Evolutionary conservation across 371 early-diverging fungal species (phyloP), one percentile per base, ranked within the genome.

Genomic region (Actinomucor elegans): DNA sequence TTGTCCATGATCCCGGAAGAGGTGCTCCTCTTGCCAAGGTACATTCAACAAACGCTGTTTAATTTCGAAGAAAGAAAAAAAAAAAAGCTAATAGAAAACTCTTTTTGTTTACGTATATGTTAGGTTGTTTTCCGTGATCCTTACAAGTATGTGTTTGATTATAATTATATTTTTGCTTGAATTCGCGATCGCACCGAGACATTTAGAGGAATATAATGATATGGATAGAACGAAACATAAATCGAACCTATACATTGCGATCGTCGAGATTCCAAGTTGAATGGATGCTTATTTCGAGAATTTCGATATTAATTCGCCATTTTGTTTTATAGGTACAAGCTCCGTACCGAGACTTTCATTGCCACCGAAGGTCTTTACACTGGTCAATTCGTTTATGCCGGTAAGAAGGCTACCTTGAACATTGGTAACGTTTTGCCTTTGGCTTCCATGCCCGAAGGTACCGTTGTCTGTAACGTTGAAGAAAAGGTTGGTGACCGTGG

Each of bases 301-400:
- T 58, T 92, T 98, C 87, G 88, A 98, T 61, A 99, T 99, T 67
- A 89, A 18, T 14, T n/a, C n/a, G 26, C n/a, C 96, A 21, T 99
- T 99, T 66, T 52, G 99, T 99, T 27, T 26, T 82, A 34, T 33
- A 55, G 55, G 52, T 97, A 89, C 89, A 93, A 93, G 86, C 88
- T 88, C 55, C 81, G 86, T 69, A 90, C 88, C 64, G 89, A 93
- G 74, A 88, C 92, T 59, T 93, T 99, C 88, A 90, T 99, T 65
- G 99, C 99, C 69, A 91, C 97, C 48, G 99, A 99, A 85, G 99
- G 99, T 67, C 89, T 97, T 83, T 93, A 96, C 92, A 96, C 98
- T 50, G 99, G 99, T 48, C 97, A 99, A 83, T 98, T 96, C 74
- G 83, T 99, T 66, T 93, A 94, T 86, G 92, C 94, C 81, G 99